These are phyloP conservation scores for Paradendryphiella salina DNA, from an alignment of 2,329 filamentous ascomycete species.

Conservation along the genomic window DNA sequence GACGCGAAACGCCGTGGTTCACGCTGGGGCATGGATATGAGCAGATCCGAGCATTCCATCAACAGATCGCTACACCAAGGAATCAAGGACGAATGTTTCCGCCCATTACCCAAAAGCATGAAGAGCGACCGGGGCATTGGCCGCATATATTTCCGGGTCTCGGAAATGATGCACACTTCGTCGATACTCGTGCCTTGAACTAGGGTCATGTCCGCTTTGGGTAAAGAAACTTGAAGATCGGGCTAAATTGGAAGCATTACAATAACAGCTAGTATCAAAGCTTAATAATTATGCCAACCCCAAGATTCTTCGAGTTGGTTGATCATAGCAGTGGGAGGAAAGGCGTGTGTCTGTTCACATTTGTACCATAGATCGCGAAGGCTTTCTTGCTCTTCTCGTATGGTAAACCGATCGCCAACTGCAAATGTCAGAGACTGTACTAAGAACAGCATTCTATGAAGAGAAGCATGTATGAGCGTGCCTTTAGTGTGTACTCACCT, in stretches of 20 bases:
- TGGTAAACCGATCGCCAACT: slow-evolving; percentile 43
- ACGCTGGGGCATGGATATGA: background rate
- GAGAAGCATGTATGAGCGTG: background rate
- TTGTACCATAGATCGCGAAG: slow-evolving; percentile 38
- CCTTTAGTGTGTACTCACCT: slow-evolving; percentile 22
- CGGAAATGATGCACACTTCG: too few relatives aligned
- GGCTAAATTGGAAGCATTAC: too few relatives aligned
- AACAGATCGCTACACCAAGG: slow-evolving; percentile 3
- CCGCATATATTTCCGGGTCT: background rate
- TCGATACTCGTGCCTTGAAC: too few relatives aligned
- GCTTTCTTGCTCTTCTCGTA: slow-evolving; percentile 37
- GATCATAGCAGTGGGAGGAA: slow-evolving; percentile 40
- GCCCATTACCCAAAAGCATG: background rate
- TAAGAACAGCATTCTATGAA: background rate
- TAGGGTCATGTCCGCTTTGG: too few relatives aligned
- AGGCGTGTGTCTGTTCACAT: slow-evolving; percentile 40
- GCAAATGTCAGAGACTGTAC: slow-evolving; percentile 2
- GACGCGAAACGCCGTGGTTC: background rate
- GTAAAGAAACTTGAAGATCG: too few relatives aligned
- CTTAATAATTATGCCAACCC: slow-evolving; percentile 32
- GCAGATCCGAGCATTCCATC: too few relatives aligned
- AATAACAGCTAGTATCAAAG: background rate
- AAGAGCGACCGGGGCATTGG: background rate
- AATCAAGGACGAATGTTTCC: background rate
- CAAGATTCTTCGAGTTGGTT: slow-evolving; percentile 44